Evolutionary conservation across 108 stramenopile species (phyloP), one percentile per base, ranked within the genome.

Genomic region (Fistulifera solaris): DNA sequence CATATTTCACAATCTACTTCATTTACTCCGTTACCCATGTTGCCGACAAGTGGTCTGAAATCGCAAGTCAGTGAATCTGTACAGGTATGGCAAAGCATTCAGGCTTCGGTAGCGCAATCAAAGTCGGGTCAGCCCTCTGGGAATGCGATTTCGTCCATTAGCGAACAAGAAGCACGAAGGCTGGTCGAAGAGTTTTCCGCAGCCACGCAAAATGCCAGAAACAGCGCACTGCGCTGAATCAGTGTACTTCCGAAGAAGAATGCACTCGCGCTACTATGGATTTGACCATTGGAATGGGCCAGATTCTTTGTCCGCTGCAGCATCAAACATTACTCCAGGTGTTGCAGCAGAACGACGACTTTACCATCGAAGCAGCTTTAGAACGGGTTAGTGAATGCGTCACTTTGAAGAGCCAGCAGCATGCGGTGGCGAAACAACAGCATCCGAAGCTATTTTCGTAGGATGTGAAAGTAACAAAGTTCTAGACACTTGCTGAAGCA

Each of bases 221-320:
- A 14, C 62, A 55, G 7, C 79, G 83, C 46, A 48, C 40, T 3
- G 38, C 49, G 13, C 58, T 96, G 8, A 54, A 72, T 49, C 48
- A 61, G 10, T 93, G 92, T 53, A 25, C 41, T 11, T 54, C 70
- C 6, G 93, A 94, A 15, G 77, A 72, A 40, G 85, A 88, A 42
- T 85, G 85, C 53, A 27, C 68, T 15, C 75, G 67, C 44, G 89
- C 91, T 8, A 76, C 72, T 40, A 65, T 93, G 68, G 95, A 81
- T 27, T 73, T 96, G 61, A 94, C 86, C 19, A 78, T 83, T 45
- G 93, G 95, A 61, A 75, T 88, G 60, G 93, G 75, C 19, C 70
- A 84, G 47, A 59, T 72, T 27, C 59, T 85, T 26, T 96, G 95
- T 71, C 82, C 88, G 13, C 61, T 93, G 4, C 92, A 93, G 57